A percentile compares a stretch with the other conserved stretches of the same genome.
These are phyloP conservation scores for Acacia acuminata DNA, from an alignment of 306 rosid species.

Conservation along the genomic window DNA sequence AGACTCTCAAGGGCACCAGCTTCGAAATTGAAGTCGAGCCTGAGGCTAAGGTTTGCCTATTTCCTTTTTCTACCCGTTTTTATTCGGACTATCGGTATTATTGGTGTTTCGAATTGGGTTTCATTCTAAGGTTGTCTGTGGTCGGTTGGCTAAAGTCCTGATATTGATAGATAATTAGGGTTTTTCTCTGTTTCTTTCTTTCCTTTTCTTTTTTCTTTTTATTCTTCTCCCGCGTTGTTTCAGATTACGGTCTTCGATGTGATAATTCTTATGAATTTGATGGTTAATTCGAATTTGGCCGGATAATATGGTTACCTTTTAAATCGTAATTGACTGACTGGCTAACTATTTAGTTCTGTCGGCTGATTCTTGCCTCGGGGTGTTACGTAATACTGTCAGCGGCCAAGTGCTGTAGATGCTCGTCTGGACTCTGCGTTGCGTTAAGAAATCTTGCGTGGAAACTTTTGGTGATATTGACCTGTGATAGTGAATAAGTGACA, in stretches of 20 bases:
- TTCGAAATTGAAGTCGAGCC: constrained; percentile 88
- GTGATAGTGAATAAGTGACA: constrained; percentile 21
- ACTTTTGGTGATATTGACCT: constrained; percentile 18
- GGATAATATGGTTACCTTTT: background rate
- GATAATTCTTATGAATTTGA: constrained; percentile 28
- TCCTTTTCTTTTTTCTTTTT: too few species aligned
- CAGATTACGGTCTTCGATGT: background rate
- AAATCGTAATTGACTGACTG: background rate
- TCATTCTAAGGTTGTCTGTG: background rate
- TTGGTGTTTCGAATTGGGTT: background rate
- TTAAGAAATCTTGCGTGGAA: constrained; percentile 3
- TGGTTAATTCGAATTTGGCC: background rate
- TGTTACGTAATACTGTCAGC: background rate
- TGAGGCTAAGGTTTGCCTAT: constrained; percentile 56
- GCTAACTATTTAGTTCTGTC: background rate
- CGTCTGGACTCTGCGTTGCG: constrained; percentile 5
- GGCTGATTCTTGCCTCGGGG: background rate
- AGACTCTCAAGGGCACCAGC: constrained; percentile 87
- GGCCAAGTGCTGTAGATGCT: background rate
- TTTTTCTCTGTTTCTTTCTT: background rate
- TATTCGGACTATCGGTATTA: background rate
- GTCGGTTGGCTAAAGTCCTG: background rate
- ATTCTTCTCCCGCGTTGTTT: background rate
- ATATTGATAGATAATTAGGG: constrained; percentile 48
- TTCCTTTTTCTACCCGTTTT: background rate